Percentiles rank a stretch among this genome's conserved stretches.
Conservation (phyloP, 495 filamentous ascomycete genomes). For the Talaromyces proteolyticus region DNA sequence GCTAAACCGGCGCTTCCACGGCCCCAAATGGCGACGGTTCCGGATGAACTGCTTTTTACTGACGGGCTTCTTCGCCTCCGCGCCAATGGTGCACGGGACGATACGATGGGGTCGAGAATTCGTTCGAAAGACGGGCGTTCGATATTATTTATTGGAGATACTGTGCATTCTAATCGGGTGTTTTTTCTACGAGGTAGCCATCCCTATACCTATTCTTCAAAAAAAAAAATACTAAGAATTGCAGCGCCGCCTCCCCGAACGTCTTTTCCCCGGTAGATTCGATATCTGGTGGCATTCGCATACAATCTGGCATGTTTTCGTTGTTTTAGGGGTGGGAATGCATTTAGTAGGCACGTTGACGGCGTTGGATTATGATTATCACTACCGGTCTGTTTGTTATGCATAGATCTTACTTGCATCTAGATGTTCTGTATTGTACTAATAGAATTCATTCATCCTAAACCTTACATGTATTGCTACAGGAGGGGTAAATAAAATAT, state of each 20-base stretch:
- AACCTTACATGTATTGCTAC: not conserved
- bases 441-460: not conserved
- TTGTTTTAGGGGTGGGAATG: conserved; percentile 12
- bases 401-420: not conserved
- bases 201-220: not conserved
- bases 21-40: conserved; percentile 14
- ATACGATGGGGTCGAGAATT: conserved; percentile 29
- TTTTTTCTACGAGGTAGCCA: conserved; percentile 12
- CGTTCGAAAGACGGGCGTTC: conserved; percentile 36
- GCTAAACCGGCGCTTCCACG: conserved; percentile 11
- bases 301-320: conserved; percentile 17
- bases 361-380: conserved; percentile 12
- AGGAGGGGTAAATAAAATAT: too few species aligned
- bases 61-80: conserved; percentile 40
- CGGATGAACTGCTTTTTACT: conserved; percentile 36
- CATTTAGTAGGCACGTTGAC: conserved; percentile 13
- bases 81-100: conserved; percentile 41
- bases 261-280: conserved; percentile 10
- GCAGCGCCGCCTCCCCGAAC: conserved; percentile 14
- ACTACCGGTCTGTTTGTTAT: not conserved
- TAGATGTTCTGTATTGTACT: not conserved
- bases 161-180: conserved; percentile 28
- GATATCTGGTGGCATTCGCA: conserved; percentile 18
- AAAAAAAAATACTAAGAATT: not conserved
- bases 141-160: conserved; percentile 35